Conservation (phyloP, 2,329 filamentous ascomycete species). For the Pseudogymnoascus sp. region DNA sequence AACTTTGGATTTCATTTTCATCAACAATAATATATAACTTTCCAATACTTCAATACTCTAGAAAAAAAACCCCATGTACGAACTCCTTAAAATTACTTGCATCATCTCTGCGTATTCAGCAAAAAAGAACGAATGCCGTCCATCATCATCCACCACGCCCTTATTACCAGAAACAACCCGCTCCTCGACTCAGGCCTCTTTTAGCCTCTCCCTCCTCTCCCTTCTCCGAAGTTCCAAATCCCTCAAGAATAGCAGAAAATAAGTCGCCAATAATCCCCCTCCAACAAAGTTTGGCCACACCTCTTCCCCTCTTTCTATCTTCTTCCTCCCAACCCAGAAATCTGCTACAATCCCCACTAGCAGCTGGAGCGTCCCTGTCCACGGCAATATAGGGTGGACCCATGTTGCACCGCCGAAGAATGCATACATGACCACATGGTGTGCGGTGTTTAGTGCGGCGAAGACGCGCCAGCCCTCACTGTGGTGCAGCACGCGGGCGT, state of each 20-base stretch:
- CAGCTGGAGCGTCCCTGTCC: slow-evolving; percentile 22
- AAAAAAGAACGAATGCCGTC: background rate
- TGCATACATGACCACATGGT: slow-evolving; percentile 29
- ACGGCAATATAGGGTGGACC: slow-evolving; percentile 17
- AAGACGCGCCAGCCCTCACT: slow-evolving; percentile 26
- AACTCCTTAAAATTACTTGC: background rate
- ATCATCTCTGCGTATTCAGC: background rate
- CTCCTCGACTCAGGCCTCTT: background rate
- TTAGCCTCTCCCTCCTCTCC: slow-evolving; percentile 1
- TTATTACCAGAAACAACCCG: background rate
- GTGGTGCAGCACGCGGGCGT: slow-evolving; percentile 22
- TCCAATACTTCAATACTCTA: background rate
- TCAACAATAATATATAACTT: background rate
- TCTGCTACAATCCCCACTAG: slow-evolving; percentile 19
- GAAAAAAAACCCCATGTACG: background rate
- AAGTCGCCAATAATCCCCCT: background rate
- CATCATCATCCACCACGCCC: background rate
- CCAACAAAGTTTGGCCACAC: slow-evolving; percentile 1
- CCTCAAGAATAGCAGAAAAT: slow-evolving; percentile 11
- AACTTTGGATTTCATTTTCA: background rate
- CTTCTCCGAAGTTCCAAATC: slow-evolving; percentile 10
- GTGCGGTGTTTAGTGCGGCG: slow-evolving; percentile 25
- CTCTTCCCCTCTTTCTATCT: background rate
- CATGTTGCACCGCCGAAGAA: slow-evolving; percentile 26
- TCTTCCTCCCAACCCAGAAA: slow-evolving; percentile 3